Conservation (phyloP, 805 yeast genomes). For the Soucietia sequanensis region DNA sequence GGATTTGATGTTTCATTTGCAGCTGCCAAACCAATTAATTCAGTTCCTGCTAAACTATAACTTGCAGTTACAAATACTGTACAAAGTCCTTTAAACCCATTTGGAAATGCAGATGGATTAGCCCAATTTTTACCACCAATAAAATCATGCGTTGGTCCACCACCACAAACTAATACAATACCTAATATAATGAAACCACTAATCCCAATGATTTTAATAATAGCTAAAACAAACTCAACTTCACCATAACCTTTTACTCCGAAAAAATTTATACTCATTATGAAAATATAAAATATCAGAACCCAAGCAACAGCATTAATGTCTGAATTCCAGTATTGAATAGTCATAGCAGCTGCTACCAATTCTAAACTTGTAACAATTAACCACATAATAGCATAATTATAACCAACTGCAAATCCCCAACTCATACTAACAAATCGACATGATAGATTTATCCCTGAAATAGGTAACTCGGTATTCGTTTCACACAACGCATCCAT, state of each 20-base stretch:
- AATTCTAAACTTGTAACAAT: slow-evolving; percentile 36
- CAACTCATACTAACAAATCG: slow-evolving; percentile 36
- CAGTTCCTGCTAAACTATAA: slow-evolving; percentile 36
- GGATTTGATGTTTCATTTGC: too few species aligned
- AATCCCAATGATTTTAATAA: slow-evolving; percentile 32
- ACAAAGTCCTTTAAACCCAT: slow-evolving; percentile 40
- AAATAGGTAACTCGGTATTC: slow-evolving; percentile 47
- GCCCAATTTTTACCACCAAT: slow-evolving; percentile 34
- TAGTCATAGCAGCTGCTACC: slow-evolving; percentile 40
- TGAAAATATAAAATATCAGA: slow-evolving; percentile 28
- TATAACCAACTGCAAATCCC: slow-evolving; percentile 43
- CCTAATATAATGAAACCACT: slow-evolving; percentile 37
- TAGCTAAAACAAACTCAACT: slow-evolving; percentile 31
- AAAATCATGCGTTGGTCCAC: slow-evolving; percentile 34
- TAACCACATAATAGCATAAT: slow-evolving; percentile 39
- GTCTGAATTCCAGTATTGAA: slow-evolving; percentile 31
- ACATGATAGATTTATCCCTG: slow-evolving; percentile 37
- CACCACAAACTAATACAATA: slow-evolving; percentile 35
- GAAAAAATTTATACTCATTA: slow-evolving; percentile 29
- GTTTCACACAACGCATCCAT: slow-evolving; percentile 64
- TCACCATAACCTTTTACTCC: slow-evolving; percentile 40
- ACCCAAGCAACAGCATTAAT: slow-evolving; percentile 42
- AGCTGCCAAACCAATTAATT: slow-evolving; percentile 38
- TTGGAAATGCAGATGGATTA: slow-evolving; percentile 31
- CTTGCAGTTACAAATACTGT: slow-evolving; percentile 38